Conservation (phyloP, 139 green algal genomes). For the Chlorella sorokiniana region DNA sequence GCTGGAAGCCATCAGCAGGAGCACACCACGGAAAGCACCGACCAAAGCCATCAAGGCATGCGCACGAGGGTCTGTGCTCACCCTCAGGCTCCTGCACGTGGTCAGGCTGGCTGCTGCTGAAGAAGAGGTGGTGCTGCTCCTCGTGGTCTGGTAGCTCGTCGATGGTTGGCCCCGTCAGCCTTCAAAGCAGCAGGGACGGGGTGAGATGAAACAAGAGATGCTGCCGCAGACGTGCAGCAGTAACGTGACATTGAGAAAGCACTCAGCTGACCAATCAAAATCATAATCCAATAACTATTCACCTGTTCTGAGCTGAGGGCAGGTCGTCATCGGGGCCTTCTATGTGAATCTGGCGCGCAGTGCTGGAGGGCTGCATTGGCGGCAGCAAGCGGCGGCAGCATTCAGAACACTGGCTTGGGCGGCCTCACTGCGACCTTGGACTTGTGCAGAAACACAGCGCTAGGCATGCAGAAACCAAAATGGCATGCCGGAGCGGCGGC, state of each 20-base stretch:
- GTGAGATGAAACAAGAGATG: too few species aligned
- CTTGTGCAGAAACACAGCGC: too few species aligned
- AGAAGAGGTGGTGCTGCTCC: neutral
- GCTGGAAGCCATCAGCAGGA: too few species aligned
- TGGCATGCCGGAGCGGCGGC: too few species aligned
- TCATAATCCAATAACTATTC: neutral
- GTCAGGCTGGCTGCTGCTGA: conserved; percentile 4
- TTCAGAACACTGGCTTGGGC: too few species aligned
- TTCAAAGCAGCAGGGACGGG: neutral
- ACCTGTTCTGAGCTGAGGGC: neutral
- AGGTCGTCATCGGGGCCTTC: neutral
- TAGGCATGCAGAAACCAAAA: too few species aligned
- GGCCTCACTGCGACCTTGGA: too few species aligned
- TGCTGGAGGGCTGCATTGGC: neutral
- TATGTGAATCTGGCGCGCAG: conserved; percentile 3
- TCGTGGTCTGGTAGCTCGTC: conserved; percentile 24
- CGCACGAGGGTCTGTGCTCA: neutral
- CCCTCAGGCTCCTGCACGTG: conserved; percentile 10
- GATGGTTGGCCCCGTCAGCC: neutral
- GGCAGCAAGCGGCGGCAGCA: neutral
- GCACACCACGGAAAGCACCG: too few species aligned
- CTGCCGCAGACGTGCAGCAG: too few species aligned
- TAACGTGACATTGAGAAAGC: too few species aligned
- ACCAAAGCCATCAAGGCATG: too few species aligned
- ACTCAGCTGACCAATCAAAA: neutral